phyloP scores from a whole-genome alignment of 305 asterid genomes.

The Coffea humblotiana region DNA sequence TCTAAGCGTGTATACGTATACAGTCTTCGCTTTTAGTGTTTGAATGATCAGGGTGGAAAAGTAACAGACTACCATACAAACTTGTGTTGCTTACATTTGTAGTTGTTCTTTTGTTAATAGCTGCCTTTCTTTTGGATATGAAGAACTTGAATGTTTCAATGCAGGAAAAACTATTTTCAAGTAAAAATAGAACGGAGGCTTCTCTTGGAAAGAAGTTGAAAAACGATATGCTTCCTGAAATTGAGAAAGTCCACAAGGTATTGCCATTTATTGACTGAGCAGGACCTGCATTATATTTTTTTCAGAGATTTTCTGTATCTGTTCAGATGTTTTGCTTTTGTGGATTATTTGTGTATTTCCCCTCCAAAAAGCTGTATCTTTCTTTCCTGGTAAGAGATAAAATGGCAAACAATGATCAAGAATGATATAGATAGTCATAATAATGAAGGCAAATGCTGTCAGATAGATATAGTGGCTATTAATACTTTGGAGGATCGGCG shows the following conservation, averaged over 20 bases:
- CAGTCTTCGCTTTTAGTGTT: too few relatives aligned
- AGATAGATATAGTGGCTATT: neutral
- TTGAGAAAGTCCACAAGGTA: conserved; percentile 96
- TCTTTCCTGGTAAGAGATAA: neutral
- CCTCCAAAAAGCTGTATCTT: neutral
- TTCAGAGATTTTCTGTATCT: neutral
- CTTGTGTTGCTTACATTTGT: too few relatives aligned
- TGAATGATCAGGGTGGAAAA: too few relatives aligned
- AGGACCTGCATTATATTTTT: neutral
- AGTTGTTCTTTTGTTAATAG: too few relatives aligned
- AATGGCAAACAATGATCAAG: too few relatives aligned
- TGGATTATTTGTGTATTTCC: neutral
- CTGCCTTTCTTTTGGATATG: conserved; percentile 2
- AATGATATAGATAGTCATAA: neutral
- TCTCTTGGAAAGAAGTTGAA: conserved; percentile 89
- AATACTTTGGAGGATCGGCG: conserved; percentile 20
- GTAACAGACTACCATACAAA: too few relatives aligned
- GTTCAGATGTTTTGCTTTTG: neutral
- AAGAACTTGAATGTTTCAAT: conserved; percentile 15
- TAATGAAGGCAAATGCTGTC: neutral
- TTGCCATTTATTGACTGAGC: conserved; percentile 3
- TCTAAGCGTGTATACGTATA: too few relatives aligned
- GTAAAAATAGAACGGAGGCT: conserved; percentile 85
- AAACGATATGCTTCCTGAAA: conserved; percentile 84
- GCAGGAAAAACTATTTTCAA: conserved; percentile 87